A percentile compares a stretch with the other conserved stretches of the same genome.
phyloP scores from a whole-genome alignment of 305 asterid genomes.

The Fraxinus floribunda region DNA sequence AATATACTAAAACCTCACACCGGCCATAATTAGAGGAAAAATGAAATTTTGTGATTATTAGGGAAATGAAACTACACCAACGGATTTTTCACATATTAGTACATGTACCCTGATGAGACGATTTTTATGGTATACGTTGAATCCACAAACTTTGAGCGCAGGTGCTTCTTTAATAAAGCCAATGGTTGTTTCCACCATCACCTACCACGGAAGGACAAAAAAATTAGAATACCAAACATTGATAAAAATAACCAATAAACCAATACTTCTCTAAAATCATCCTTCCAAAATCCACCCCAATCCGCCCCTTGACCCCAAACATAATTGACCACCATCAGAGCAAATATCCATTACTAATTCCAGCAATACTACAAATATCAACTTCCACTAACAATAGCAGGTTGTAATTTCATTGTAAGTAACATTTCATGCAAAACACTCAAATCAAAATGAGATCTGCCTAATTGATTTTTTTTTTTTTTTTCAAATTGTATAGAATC shows the following conservation, averaged over 20 bases:
- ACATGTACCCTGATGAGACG: conserved; percentile 84
- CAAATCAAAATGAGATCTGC: neutral
- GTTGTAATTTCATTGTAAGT: neutral
- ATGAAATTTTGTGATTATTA: neutral
- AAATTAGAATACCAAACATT: conserved; percentile 17
- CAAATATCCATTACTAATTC: neutral
- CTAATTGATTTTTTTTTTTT: neutral
- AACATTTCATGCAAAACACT: conserved; percentile 4
- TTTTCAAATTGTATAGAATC: neutral
- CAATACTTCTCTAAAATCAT: neutral
- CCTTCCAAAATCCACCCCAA: neutral
- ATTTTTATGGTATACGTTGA: conserved; percentile 84
- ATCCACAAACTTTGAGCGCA: conserved; percentile 60
- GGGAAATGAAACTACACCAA: conserved; percentile 9
- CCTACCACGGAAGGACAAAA: conserved; percentile 38
- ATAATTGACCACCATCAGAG: conserved; percentile 1
- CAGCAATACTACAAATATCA: neutral
- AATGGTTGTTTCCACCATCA: conserved; percentile 57
- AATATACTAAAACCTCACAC: neutral
- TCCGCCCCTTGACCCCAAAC: neutral
- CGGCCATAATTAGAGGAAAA: neutral
- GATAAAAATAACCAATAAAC: conserved; percentile 10
- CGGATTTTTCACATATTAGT: conserved; percentile 4
- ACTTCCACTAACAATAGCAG: neutral
- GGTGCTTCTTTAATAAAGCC: conserved; percentile 94